These are phyloP conservation scores for Beverwykella pulmonaria DNA, from an alignment of 495 filamentous ascomycete genomes.

Conservation along the genomic window DNA sequence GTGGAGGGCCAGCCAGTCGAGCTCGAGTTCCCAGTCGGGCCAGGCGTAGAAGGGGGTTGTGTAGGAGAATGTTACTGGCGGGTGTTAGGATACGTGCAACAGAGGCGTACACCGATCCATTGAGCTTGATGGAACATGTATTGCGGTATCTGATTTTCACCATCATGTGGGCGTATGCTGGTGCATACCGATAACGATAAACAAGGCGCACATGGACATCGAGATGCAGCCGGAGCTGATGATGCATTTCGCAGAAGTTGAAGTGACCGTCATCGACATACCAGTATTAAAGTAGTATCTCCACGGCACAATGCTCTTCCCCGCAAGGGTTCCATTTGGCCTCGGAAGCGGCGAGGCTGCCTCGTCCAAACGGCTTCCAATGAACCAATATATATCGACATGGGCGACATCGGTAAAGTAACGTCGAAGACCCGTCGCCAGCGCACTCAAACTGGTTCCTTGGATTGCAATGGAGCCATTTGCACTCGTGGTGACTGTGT, in stretches of 20 bases:
- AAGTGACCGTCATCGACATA: too few relatives aligned
- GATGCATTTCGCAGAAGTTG: too few relatives aligned
- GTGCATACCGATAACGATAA: too few relatives aligned
- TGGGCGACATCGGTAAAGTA: slow-evolving; percentile 54
- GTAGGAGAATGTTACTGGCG: slow-evolving; percentile 57
- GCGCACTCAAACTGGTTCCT: slow-evolving; percentile 52
- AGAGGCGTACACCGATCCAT: too few relatives aligned
- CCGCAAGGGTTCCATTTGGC: slow-evolving; percentile 34
- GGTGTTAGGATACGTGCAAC: slow-evolving; percentile 27
- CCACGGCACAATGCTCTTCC: slow-evolving; percentile 53
- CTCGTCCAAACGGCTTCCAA: slow-evolving; percentile 44
- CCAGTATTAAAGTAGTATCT: slow-evolving; percentile 57
- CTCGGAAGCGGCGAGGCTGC: slow-evolving; percentile 42
- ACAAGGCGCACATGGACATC: too few relatives aligned
- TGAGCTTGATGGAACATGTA: too few relatives aligned
- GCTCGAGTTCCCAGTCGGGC: slow-evolving; percentile 58
- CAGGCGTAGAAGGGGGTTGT: slow-evolving; percentile 58
- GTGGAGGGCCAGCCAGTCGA: slow-evolving; percentile 59
- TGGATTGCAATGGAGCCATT: slow-evolving; percentile 52
- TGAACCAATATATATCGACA: slow-evolving; percentile 59
- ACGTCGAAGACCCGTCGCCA: slow-evolving; percentile 54
- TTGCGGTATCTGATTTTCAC: too few relatives aligned
- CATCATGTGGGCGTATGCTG: too few relatives aligned
- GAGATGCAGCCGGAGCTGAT: too few relatives aligned
- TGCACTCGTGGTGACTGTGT: slow-evolving; percentile 45